phyloP scores from a whole-genome alignment of 805 yeast species.

The Kluyveromyces wickerhamii region DNA sequence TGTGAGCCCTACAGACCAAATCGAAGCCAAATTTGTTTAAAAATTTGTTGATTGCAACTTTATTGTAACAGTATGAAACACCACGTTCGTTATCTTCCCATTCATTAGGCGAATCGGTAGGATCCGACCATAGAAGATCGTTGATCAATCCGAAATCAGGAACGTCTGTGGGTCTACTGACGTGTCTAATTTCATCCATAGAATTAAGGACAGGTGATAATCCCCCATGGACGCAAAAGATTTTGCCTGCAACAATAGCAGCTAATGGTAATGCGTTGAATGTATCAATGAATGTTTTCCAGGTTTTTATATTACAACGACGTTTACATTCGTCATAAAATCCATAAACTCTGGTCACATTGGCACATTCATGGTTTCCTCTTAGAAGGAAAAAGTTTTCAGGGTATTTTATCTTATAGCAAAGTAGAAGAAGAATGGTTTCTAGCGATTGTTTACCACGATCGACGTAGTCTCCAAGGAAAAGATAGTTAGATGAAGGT shows the following conservation, averaged over 20 bases:
- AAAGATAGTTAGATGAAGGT: constrained; percentile 84
- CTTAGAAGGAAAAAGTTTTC: constrained; percentile 88
- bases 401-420: constrained; percentile 94
- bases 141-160: constrained; percentile 75
- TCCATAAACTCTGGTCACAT: constrained; percentile 93
- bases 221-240: constrained; percentile 85
- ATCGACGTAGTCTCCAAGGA: constrained; percentile 95
- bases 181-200: constrained; percentile 60
- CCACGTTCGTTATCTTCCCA: constrained; percentile 85
- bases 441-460: constrained; percentile 95
- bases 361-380: constrained; percentile 97
- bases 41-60: constrained; percentile 63
- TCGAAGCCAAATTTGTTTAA: constrained; percentile 62
- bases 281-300: constrained; percentile 91
- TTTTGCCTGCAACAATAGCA: constrained; percentile 90
- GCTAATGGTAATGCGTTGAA: constrained; percentile 94
- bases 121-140: constrained; percentile 79
- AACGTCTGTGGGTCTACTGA: constrained; percentile 74
- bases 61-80: constrained; percentile 70
- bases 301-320: constrained; percentile 81
- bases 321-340: constrained; percentile 97
- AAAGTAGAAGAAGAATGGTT: constrained; percentile 76
- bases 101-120: constrained; percentile 47
- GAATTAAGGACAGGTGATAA: constrained; percentile 62
- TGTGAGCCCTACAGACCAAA: constrained; percentile 73